These are phyloP conservation scores for Metschnikowia noctiluminum DNA, from an alignment of 805 yeast genomes.

Conservation along the genomic window DNA sequence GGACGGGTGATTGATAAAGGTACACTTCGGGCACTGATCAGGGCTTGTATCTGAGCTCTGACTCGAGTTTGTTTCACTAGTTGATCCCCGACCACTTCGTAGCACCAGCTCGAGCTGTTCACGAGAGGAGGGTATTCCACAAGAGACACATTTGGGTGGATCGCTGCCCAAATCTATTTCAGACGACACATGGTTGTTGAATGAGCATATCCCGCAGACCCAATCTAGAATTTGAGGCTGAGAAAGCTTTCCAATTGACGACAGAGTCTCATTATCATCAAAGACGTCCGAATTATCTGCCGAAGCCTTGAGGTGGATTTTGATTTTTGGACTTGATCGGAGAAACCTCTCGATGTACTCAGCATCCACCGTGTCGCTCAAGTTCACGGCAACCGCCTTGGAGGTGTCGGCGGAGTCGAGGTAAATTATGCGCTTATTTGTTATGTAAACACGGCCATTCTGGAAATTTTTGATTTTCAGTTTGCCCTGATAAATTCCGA, in stretches of 20 bases:
- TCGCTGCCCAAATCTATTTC: slow-evolving; percentile 17
- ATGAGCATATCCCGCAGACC: slow-evolving; percentile 91
- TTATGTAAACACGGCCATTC: slow-evolving; percentile 74
- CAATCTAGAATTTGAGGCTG: slow-evolving; percentile 41
- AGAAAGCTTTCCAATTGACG: background rate
- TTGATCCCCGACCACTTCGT: background rate
- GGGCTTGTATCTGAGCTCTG: background rate
- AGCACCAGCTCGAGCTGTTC: slow-evolving; percentile 10
- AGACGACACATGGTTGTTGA: slow-evolving; percentile 43
- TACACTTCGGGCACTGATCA: slow-evolving; percentile 55
- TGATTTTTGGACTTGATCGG: slow-evolving; percentile 77
- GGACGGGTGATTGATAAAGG: slow-evolving; percentile 81
- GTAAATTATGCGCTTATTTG: slow-evolving; percentile 69
- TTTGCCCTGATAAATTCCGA: slow-evolving; percentile 77
- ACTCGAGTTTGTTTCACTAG: slow-evolving; percentile 1
- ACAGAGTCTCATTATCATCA: too few relatives aligned
- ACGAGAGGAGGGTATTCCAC: slow-evolving; percentile 32
- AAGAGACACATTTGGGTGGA: slow-evolving; percentile 37
- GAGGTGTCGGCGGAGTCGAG: slow-evolving; percentile 49
- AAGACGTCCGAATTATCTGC: background rate
- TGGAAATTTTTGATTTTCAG: slow-evolving; percentile 61
- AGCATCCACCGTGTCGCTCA: slow-evolving; percentile 38
- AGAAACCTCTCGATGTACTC: slow-evolving; percentile 56
- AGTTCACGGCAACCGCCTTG: slow-evolving; percentile 48
- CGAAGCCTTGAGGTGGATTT: slow-evolving; percentile 21